Percentiles rank a stretch among this genome's conserved stretches.
phyloP scores from a whole-genome alignment of 1,284 basidiomycete species.

The Dichomitus squalens region DNA sequence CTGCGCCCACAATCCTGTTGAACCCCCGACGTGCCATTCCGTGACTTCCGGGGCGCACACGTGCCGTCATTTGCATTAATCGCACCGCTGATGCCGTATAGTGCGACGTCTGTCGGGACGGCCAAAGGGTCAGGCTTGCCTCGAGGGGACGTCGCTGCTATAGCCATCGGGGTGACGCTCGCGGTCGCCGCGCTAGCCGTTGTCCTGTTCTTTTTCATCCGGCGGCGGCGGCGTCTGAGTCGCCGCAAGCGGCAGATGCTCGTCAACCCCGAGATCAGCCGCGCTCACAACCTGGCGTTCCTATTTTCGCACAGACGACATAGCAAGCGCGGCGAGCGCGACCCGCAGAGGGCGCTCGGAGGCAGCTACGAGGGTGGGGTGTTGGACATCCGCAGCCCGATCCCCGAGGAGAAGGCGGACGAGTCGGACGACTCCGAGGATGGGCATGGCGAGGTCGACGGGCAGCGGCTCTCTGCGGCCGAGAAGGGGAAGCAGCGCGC shows the following conservation, averaged over 20 bases:
- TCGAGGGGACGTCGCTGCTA: slow-evolving; percentile 63
- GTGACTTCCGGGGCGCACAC: background rate
- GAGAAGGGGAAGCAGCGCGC: slow-evolving; percentile 23
- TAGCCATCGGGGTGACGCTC: slow-evolving; percentile 56
- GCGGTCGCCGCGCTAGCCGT: slow-evolving; percentile 48
- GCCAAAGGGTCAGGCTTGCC: slow-evolving; percentile 30
- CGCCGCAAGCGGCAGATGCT: slow-evolving; percentile 31
- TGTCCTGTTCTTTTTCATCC: slow-evolving; percentile 42
- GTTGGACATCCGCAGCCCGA: slow-evolving; percentile 25
- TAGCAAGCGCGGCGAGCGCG: slow-evolving; percentile 8
- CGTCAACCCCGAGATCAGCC: slow-evolving; percentile 30
- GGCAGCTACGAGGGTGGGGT: slow-evolving; percentile 21
- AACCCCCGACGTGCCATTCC: background rate
- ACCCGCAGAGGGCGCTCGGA: slow-evolving; percentile 20
- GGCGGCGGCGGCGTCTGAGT: slow-evolving; percentile 41
- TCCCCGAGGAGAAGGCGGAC: slow-evolving; percentile 25
- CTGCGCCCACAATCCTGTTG: background rate
- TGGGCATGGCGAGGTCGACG: slow-evolving; percentile 29
- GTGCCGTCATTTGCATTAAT: slow-evolving; percentile 1
- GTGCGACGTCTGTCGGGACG: slow-evolving; percentile 19
- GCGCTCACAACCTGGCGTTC: slow-evolving; percentile 27
- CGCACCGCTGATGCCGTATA: slow-evolving; percentile 23
- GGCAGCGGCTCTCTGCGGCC: slow-evolving; percentile 16
- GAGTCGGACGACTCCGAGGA: slow-evolving; percentile 22
- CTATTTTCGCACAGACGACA: slow-evolving; percentile 21